phyloP scores from a whole-genome alignment of 345 rosid genomes.

The sweet orange (Citrus sinensis) region DVS_A1.0 CM039169.1:28588001-28588500 shows the following conservation, averaged over 20 bases:
- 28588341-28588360: background rate
- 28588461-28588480: constrained; percentile 61
- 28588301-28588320: background rate
- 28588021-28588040: background rate
- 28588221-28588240: background rate
- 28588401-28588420: constrained; percentile 72
- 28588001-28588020: background rate
- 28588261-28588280: background rate
- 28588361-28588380: background rate
- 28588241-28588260: background rate
- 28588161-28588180: background rate
- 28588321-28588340: background rate
- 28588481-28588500: constrained; percentile 50
- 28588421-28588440: constrained; percentile 62
- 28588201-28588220: background rate
- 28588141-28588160: background rate
- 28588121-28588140: background rate
- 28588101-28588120: background rate
- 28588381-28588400: constrained; percentile 35
- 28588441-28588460: constrained; percentile 64
- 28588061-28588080: background rate
- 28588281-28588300: background rate
- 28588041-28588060: background rate
- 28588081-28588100: background rate
- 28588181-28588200: background rate